Base-by-base conservation (phyloP, 768 basidiomycete genomes). In the Amanita thiersii region DNA sequence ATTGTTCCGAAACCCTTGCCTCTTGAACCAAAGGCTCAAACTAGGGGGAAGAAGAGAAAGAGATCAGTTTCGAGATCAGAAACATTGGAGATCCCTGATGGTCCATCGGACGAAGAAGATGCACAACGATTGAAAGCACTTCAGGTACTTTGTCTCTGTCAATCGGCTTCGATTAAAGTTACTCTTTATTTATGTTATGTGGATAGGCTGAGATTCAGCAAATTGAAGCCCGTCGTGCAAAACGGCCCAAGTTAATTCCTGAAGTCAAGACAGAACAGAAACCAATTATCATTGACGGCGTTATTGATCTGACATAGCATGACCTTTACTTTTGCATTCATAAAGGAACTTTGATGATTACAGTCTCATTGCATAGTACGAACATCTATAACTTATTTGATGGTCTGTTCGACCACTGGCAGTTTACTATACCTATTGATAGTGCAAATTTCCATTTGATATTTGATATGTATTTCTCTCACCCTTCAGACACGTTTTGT, bases 221-320 rank as follows among this genome's bases (percentile, higher is more conserved):
- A 28, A 28, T 28, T n/a, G 26, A 28, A 28, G 26, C 26, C n/a
- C 26, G 26, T 7, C 26, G n/a, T 7, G 7, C n/a, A n/a, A 28
- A 28, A 28, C 26, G 26, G 26, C 26, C 6, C 7, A 28, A 28
- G n/a, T 7, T 28, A 28, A 28, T 7, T 7, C 14, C 23, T 11
- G 25, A 39, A 28, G 38, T 39, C 1, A 39, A 39, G 38, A 26
- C 17, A 8, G 26, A 39, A 1, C 5, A 23, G 6, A 1, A n/a
- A 5, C 12, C 14, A 17, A 1, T 10, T 10, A 10, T 4, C 17
- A 3, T n/a, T n/a, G 28, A 39, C 10, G 37, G 11, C 1, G 37
- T 39, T 10, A 26, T 39, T 26, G 37, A 39, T 15, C 18, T 39
- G 23, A 38, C 37, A 12, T 38, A 25, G 17, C n/a, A n/a, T n/a